phyloP scores from a whole-genome alignment of 2,329 filamentous ascomycete genomes.

The Ampelomyces quisqualis region DNA sequence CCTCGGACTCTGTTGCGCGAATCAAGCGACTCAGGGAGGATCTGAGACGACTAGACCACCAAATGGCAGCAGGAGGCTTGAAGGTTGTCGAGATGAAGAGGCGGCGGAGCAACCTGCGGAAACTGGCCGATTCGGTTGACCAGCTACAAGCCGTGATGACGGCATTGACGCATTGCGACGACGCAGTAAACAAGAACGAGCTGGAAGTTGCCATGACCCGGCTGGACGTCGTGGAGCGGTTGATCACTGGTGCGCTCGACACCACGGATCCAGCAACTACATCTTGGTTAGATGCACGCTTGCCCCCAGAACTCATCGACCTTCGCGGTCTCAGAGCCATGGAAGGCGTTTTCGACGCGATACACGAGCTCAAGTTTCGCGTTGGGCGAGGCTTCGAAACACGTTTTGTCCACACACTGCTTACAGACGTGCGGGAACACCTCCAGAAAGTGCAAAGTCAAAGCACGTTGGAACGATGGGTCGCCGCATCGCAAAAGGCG shows the following conservation, averaged over 20 bases:
- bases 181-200: constrained; percentile 77
- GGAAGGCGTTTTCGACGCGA: constrained; percentile 74
- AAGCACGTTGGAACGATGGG: constrained; percentile 83
- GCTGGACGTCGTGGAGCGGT: constrained; percentile 74
- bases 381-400: constrained; percentile 86
- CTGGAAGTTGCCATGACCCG: constrained; percentile 76
- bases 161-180: constrained; percentile 73
- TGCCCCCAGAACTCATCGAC: constrained; percentile 59
- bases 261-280: constrained; percentile 28
- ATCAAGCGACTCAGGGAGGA: constrained; percentile 82
- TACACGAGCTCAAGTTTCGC: constrained; percentile 72
- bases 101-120: constrained; percentile 78
- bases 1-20: constrained; percentile 82
- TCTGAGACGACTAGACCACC: constrained; percentile 75
- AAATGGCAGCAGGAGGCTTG: constrained; percentile 82
- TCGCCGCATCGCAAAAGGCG: constrained; percentile 69
- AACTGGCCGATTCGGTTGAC: constrained; percentile 76
- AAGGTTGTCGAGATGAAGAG: constrained; percentile 82
- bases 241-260: constrained; percentile 73
- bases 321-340: constrained; percentile 75
- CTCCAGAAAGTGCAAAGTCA: constrained; percentile 68
- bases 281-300: constrained; percentile 37
- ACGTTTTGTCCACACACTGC: constrained; percentile 73
- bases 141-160: constrained; percentile 80
- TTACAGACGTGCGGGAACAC: constrained; percentile 80